Base-by-base conservation (phyloP, 768 basidiomycete genomes). In the Cubamyces sp. region DNA sequence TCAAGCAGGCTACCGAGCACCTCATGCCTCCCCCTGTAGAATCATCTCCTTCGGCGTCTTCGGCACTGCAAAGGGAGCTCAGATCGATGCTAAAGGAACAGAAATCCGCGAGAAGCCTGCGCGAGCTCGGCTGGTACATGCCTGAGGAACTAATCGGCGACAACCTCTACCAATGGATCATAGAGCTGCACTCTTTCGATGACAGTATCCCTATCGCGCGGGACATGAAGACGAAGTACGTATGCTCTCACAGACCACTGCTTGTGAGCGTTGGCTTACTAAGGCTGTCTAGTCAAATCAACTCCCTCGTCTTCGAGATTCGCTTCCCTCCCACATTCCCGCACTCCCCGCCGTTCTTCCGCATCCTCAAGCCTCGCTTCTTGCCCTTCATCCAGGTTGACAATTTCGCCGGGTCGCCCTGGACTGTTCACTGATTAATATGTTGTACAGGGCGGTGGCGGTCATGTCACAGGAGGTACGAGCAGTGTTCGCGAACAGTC, bases 111-210 rank as follows among this genome's bases (percentile, higher is more conserved):
- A 75, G 77, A 12, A 75, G 81, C 48, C 70, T 84, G 51, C 79
- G 75, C 52, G 82, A 85, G 59, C 75, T 90, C 1, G 90, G 89
- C 12, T 91, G 89, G 86, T 89, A 86, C 70, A 78, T 91, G 72
- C 83, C 88, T 14, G 82, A 80, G 18, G 85, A 87, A n/a, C 73
- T 84, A 45, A 83, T 88, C 21, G 82, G 81, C 8, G 84, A 89
- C 68, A 89, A 89, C 64, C 71, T 88, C 19, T 88, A 86, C 72
- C 86, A 87, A 68, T 90, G 87, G 87, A 82, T 90, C 60, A 81
- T 90, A 12, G 89, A 90, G 72, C 73, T 90, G 74, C 87, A 88
- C 71, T 87, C 86, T 19, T 86, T 90, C 65, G 87, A 90, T 60
- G 74, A 78, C 15, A 74, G 73, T 2, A 73, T 90, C 11, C 87